A percentile compares a stretch with the other conserved stretches of the same genome.
Evolutionary conservation across 2,329 filamentous ascomycete species (phyloP).

Genomic region (Hypoxylon sp.): DNA sequence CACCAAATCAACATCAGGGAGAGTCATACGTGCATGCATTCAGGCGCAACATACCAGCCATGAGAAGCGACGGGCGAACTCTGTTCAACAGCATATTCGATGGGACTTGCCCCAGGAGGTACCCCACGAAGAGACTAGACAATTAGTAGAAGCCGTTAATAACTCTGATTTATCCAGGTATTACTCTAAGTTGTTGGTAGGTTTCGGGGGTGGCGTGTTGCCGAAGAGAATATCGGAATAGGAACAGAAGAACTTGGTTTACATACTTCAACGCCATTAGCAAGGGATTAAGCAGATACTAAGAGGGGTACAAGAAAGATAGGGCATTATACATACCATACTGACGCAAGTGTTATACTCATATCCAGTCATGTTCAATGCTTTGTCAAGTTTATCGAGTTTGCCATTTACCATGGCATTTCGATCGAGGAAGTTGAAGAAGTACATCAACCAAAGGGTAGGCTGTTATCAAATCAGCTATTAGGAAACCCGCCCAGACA

Average conservation of each 20-base stretch:
- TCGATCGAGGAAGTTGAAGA: constrained; percentile 55
- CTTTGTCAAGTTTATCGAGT: constrained; percentile 59
- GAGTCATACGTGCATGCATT: neutral
- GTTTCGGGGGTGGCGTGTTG: neutral
- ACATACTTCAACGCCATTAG: neutral
- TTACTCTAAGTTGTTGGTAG: neutral
- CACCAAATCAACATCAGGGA: neutral
- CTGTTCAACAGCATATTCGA: constrained; percentile 33
- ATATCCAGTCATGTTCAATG: constrained; percentile 56
- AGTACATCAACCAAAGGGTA: constrained; percentile 55
- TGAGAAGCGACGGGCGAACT: constrained; percentile 27
- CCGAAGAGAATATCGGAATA: neutral
- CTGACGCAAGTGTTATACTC: constrained; percentile 15
- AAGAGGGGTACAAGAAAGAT: neutral
- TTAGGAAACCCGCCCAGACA: neutral
- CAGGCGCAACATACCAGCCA: constrained; percentile 14
- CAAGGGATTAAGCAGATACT: neutral
- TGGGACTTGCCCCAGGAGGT: constrained; percentile 19
- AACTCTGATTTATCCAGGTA: neutral
- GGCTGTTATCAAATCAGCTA: constrained; percentile 45
- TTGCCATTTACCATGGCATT: constrained; percentile 65
- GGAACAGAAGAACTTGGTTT: neutral
- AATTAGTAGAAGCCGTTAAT: neutral
- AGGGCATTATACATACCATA: neutral
- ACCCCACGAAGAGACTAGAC: constrained; percentile 17